phyloP scores from a whole-genome alignment of 2,329 filamentous ascomycete genomes.

The Rhytidhysteron rufulum region DNA sequence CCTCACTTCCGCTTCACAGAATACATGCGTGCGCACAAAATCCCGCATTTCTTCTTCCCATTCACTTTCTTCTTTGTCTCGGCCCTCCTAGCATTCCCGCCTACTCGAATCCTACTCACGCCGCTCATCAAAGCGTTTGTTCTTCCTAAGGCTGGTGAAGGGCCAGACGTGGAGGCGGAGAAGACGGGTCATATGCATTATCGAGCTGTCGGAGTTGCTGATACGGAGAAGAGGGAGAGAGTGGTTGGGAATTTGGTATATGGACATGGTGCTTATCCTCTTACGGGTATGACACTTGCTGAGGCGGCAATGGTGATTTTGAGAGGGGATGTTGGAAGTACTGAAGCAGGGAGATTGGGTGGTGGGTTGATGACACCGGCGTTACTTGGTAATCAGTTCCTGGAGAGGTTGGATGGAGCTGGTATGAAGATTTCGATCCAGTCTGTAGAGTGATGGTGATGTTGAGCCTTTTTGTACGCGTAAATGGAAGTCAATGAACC shows the following conservation, averaged over 20 bases:
- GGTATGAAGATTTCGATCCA: conserved; percentile 67
- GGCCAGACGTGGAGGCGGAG: conserved; percentile 46
- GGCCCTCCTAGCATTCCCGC: conserved; percentile 47
- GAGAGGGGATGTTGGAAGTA: conserved; percentile 50
- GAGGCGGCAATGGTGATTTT: conserved; percentile 65
- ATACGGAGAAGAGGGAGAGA: conserved; percentile 44
- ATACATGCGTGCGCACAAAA: conserved; percentile 50
- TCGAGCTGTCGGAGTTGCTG: conserved; percentile 59
- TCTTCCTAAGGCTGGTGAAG: conserved; percentile 24
- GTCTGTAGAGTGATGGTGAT: too few species aligned
- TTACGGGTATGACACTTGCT: conserved; percentile 62
- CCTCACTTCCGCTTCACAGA: conserved; percentile 56
- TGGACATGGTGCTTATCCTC: conserved; percentile 61
- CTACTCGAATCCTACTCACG: conserved; percentile 44
- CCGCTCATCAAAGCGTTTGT: conserved; percentile 27
- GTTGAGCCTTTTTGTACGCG: too few species aligned
- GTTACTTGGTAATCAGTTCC: conserved; percentile 62
- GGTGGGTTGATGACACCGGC: conserved; percentile 72
- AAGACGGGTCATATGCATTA: conserved; percentile 61
- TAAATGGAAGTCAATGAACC: too few species aligned
- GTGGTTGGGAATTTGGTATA: conserved; percentile 56
- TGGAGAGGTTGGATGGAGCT: conserved; percentile 58
- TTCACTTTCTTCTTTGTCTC: conserved; percentile 44
- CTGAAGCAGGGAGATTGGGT: conserved; percentile 50
- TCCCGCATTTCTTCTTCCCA: conserved; percentile 50